These are phyloP conservation scores for Alloascoidea africana DNA, from an alignment of 805 yeast genomes.

Conservation along the genomic window DNA sequence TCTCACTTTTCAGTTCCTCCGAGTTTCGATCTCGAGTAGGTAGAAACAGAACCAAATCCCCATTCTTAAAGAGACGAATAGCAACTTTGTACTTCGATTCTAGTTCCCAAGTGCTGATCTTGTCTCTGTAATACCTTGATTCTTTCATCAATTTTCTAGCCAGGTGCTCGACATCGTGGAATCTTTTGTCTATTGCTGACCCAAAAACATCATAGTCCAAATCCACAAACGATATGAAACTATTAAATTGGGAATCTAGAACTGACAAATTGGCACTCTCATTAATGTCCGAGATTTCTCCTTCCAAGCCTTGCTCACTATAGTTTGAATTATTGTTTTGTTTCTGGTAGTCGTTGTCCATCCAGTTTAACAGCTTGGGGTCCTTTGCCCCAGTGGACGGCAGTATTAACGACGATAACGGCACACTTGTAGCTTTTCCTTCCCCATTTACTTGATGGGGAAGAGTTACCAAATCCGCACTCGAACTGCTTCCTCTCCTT, in stretches of 20 bases:
- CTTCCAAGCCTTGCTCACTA: not conserved
- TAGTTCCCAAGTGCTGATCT: conserved; percentile 7
- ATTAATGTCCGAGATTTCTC: not conserved
- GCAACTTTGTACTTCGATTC: conserved; percentile 38
- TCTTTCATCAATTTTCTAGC: conserved; percentile 79
- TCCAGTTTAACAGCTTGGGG: not conserved
- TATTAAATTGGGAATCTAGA: not conserved
- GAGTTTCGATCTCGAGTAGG: conserved; percentile 44
- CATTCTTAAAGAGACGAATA: conserved; percentile 47
- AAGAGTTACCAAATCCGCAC: not conserved
- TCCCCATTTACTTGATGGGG: not conserved
- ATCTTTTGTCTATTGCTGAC: conserved; percentile 49
- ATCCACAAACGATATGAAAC: conserved; percentile 9
- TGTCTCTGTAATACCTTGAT: conserved; percentile 31
- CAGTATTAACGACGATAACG: not conserved
- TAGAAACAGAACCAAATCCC: conserved; percentile 72
- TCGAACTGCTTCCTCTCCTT: not conserved
- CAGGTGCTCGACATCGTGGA: conserved; percentile 76
- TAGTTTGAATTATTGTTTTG: not conserved
- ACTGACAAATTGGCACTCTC: not conserved
- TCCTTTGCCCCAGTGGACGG: not conserved
- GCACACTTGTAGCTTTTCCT: not conserved
- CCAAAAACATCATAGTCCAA: conserved; percentile 22
- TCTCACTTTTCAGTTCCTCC: conserved; percentile 3
- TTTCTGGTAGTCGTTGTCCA: not conserved